A percentile compares a stretch with the other conserved stretches of the same genome.
Evolutionary conservation across 1,284 basidiomycete species (phyloP).

Genomic region (Takashimella tepidaria): DNA sequence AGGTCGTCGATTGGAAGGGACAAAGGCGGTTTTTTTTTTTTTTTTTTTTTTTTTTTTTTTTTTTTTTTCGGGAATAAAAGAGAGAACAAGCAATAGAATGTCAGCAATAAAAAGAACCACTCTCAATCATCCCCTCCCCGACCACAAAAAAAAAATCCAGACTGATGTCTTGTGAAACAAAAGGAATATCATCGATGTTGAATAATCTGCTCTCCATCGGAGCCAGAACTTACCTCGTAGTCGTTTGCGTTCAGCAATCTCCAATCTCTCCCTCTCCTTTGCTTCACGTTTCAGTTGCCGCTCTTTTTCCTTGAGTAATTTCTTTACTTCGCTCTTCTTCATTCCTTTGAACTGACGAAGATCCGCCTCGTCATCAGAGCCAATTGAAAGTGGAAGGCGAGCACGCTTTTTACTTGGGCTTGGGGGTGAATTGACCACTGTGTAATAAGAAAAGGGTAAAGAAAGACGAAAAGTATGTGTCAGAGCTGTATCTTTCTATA

Average conservation of each 20-base stretch:
- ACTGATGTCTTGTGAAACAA: neutral
- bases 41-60: too few species aligned
- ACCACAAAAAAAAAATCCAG: neutral
- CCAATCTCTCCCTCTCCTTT: constrained; percentile 53
- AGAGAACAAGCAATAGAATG: too few species aligned
- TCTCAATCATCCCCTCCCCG: too few species aligned
- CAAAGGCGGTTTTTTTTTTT: too few species aligned
- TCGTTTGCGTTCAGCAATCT: constrained; percentile 61
- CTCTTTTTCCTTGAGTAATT: constrained; percentile 35
- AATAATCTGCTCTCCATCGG: too few species aligned
- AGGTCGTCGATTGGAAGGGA: too few species aligned
- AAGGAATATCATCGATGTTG: too few species aligned
- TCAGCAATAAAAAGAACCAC: too few species aligned
- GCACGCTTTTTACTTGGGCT: constrained; percentile 27
- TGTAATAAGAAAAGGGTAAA: neutral
- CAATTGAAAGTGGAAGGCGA: constrained; percentile 49
- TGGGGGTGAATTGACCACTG: neutral
- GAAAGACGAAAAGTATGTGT: too few species aligned
- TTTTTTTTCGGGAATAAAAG: neutral
- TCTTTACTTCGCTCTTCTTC: constrained; percentile 42
- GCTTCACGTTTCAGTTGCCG: constrained; percentile 62
- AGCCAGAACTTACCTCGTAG: constrained; percentile 54
- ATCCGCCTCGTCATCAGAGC: constrained; percentile 21
- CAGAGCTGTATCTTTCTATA: too few species aligned
- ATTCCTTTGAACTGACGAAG: constrained; percentile 24